phyloP scores from a whole-genome alignment of 23 red algal genomes.

The Gracilariopsis chorda region DNA sequence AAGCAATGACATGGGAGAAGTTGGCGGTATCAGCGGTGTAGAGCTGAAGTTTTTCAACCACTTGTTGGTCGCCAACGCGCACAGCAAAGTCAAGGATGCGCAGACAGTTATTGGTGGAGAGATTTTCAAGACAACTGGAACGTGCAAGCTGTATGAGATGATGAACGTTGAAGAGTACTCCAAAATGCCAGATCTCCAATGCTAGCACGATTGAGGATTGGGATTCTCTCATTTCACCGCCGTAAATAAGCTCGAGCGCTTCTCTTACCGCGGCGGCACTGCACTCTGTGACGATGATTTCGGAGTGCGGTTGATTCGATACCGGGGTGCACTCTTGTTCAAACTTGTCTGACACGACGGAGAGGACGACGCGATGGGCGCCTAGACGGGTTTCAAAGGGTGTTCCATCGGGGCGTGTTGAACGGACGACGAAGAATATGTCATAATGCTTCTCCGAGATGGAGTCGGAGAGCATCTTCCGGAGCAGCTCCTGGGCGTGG shows the following conservation, averaged over 20 bases:
- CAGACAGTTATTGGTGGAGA: constrained; percentile 44
- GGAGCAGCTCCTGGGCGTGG: constrained; percentile 39
- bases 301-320: neutral
- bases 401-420: constrained; percentile 22
- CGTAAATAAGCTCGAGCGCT: constrained; percentile 50
- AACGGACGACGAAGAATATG: constrained; percentile 22
- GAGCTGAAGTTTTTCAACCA: constrained; percentile 37
- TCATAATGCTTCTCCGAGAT: constrained; percentile 43
- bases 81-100: constrained; percentile 62
- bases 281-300: constrained; percentile 48
- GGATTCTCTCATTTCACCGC: constrained; percentile 41
- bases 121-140: constrained; percentile 28
- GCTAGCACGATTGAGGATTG: constrained; percentile 21
- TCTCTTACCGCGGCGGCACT: constrained; percentile 35
- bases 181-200: constrained; percentile 56
- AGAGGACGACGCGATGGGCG: constrained; percentile 53
- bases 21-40: constrained; percentile 42
- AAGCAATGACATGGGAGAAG: constrained; percentile 41
- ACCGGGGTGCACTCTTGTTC: neutral
- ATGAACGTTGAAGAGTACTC: constrained; percentile 38
- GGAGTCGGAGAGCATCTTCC: constrained; percentile 50
- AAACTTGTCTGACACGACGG: constrained; percentile 48
- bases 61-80: constrained; percentile 15
- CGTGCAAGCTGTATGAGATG: constrained; percentile 38
- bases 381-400: constrained; percentile 36